Percentiles rank a stretch among this genome's conserved stretches.
Evolutionary conservation across 345 rosid species (phyloP).

Genomic region (Passiflora organensis): DNA sequence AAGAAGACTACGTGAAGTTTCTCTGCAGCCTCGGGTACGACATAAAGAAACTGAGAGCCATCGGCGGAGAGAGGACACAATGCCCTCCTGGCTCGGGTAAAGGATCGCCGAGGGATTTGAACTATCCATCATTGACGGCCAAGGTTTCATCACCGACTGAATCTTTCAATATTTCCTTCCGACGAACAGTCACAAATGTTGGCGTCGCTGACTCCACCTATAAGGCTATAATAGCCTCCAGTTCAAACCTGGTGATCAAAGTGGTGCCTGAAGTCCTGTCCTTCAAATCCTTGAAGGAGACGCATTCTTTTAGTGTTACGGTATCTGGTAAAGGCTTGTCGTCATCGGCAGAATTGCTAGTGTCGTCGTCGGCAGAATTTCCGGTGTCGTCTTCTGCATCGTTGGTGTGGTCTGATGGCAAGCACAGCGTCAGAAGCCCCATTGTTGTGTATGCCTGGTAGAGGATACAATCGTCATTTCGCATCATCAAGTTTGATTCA

Average conservation of each 20-base stretch:
- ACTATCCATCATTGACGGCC: no score
- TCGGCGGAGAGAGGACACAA: no score
- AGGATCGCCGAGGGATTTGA: no score
- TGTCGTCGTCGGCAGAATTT: not conserved
- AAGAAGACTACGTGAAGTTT: no score
- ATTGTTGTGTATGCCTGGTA: constrained; percentile 16
- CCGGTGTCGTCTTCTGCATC: constrained; percentile 26
- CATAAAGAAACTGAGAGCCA: no score
- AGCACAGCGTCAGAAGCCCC: constrained; percentile 32
- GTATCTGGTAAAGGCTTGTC: constrained; percentile 24
- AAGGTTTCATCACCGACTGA: no score
- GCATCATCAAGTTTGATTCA: no score
- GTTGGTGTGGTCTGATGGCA: constrained; percentile 37
- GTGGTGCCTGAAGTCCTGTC: constrained; percentile 25
- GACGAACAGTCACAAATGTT: constrained; percentile 39
- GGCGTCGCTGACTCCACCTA: constrained; percentile 32
- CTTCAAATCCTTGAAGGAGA: constrained; percentile 23
- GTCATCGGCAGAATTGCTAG: constrained; percentile 5
- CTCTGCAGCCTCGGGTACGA: no score
- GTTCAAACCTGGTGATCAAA: constrained; percentile 10
- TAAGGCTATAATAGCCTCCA: constrained; percentile 8
- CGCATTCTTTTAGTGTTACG: constrained; percentile 22
- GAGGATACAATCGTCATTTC: no score
- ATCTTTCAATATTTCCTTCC: constrained; percentile 29
- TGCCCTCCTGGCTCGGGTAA: no score